Base-by-base conservation (phyloP, 2,329 filamentous ascomycete genomes). In the Rhexocercosporidium sp. region DNA sequence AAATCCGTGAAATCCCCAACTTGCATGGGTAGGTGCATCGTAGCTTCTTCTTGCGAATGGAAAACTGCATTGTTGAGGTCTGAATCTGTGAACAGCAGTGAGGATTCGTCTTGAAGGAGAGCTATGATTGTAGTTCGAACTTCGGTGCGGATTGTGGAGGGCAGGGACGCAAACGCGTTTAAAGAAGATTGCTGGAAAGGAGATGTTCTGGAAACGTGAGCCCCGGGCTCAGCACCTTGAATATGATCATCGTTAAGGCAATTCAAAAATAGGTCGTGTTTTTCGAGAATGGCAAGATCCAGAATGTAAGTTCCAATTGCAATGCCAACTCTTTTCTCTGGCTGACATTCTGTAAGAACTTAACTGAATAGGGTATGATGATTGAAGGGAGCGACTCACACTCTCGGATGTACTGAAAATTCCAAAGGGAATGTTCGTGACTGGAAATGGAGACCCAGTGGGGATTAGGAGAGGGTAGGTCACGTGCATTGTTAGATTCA, bases 1-100 rank as follows among this genome's bases (percentile, higher is more conserved):
- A 86, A 88, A 74, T 89, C 88, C 54, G 77, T 85, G 72, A 88
- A 90, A 44, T 85, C 86, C 3, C 81, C 80, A 22, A 88, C 82
- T 3, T 78, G 75, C 47, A 90, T 77, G 0, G 88, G 88, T 0
- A 90, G 73, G 72, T 89, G 83, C 70, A 87, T 75, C 3, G 76
- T 76, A 20, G 83, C 81, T n/a, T 44, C 16, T 44, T 44, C 18
- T n/a, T 44, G 39, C 39, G 39, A 44, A 18, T 18, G 3, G 39
- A 44, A 44, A 44, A 16, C 39, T 44, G 39, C 39, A 44, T 44
- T 44, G 16, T 44, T 44, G 39, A 44, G 9, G 18, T 44, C 18
- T 44, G 39, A 16, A 44, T 44, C 39, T n/a, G 39, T 44, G 39
- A 44, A 44, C 39, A 44, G 39, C 16, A 6, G 39, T 16, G 39